Base-by-base conservation (phyloP, 305 asterid species). In the Fraxinus floribunda region DNA sequence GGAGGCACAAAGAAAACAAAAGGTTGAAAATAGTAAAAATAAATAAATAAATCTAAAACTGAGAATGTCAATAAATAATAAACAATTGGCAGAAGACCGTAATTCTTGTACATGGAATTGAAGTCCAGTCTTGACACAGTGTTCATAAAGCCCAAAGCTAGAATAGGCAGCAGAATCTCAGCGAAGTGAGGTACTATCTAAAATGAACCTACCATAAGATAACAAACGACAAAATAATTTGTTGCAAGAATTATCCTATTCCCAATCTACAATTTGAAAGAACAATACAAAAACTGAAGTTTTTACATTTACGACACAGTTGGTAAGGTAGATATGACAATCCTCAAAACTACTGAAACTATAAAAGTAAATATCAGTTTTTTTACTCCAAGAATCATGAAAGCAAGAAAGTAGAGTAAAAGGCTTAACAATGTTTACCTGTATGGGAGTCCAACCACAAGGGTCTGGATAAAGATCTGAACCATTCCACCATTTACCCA, bases 401-500 rank as follows among this genome's bases (percentile, higher is more conserved):
- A 86, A 30, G 34, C 39, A 36, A 36, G 39, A 36, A 36, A 36
- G 39, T 1, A n/a, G 13, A 80, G 46, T 73, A 77, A 66, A 24
- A 24, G 76, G 35, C 68, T 62, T 72, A 41, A 80, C 68, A 80
- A 81, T 1, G 11, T n/a, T 79, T 30, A 93, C 99, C 97, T 91
- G 98, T 13, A 95, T 92, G 0, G 99, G 98, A 41, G 98, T 95
- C 98, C 99, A 95, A 44, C 99, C 99, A 88, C 99, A 94, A 32
- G 99, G 98, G 89, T 95, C 98, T 35, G 99, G 98, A 89, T 91
- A 94, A 79, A 95, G 98, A 91, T 95, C 97, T 41, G 98, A 95
- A 16, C 99, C 99, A 85, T 95, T 95, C 99, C 99, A 95, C 97
- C 97, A 91, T 79, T 88, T 88, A 4, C 98, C 98, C 9, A 92